Evolutionary conservation across 495 filamentous ascomycete genomes (phyloP).

Genomic region (Trypethelium eluteriae): DNA sequence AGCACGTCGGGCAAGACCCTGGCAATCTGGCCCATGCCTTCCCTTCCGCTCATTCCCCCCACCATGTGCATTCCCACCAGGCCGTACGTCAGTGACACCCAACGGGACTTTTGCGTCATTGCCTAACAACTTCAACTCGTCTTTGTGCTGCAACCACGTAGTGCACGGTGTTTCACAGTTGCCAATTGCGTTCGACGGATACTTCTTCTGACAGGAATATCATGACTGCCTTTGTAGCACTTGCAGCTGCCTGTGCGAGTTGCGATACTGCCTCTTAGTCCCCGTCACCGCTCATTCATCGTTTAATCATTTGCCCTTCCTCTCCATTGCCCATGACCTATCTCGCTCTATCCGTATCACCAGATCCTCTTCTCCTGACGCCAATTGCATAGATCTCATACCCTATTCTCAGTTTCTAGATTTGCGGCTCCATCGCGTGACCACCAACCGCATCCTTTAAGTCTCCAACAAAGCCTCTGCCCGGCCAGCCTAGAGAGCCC

Average conservation of each 20-base stretch:
- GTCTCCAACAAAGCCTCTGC: neutral
- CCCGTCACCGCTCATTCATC: neutral
- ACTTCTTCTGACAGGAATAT: neutral
- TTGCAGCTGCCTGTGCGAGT: neutral
- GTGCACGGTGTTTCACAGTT: neutral
- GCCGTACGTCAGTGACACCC: neutral
- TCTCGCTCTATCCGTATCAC: no score
- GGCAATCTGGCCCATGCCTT: no score
- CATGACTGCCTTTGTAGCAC: neutral
- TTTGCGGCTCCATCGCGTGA: neutral
- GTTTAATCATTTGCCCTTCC: neutral
- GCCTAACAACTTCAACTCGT: neutral
- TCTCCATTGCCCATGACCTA: neutral
- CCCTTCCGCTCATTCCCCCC: no score
- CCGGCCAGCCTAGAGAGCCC: constrained; percentile 1
- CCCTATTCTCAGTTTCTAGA: neutral
- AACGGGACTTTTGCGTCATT: neutral
- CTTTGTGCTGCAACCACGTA: no score
- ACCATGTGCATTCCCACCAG: no score
- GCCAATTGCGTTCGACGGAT: neutral
- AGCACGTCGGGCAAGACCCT: neutral
- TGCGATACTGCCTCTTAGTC: neutral
- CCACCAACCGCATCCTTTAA: constrained; percentile 3
- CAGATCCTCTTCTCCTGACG: no score
- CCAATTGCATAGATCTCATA: neutral